Evolutionary conservation across 495 filamentous ascomycete genomes (phyloP), one percentile per base, ranked within the genome.

Genomic region (Physcia stellaris): DNA sequence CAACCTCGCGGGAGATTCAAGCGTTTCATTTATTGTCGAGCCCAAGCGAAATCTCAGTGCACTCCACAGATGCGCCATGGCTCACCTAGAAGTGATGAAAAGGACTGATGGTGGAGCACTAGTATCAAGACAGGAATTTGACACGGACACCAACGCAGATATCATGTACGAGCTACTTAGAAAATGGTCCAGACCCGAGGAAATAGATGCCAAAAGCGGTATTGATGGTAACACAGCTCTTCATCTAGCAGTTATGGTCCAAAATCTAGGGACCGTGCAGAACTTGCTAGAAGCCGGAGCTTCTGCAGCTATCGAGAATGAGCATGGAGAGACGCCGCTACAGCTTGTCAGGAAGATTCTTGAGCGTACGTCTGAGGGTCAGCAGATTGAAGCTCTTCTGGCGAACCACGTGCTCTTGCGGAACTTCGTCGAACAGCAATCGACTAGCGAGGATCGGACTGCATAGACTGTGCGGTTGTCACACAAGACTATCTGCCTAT

Each of bases 161-260:
- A 40, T 45, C 4, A 27, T 45, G 29, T 27, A 28, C 11, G 42
- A 39, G 37, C 19, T 45, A 7, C 30, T 45, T 19, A 13, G 7
- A 21, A 31, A 24, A 17, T 45, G 35, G 35, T 9, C 12, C 4
- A 21, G 0, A 9, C 18, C 15, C 10, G 28, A 45, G 19, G 12
- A 26, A 17, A 19, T 45, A 19, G 20, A 45, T 15, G 29, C 28
- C 13, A 40, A 11, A 18, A 39, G 36, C 21, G 6, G 15, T 2
- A 35, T 45, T 6, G 37, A 49, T 22, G 43, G 30, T 0, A 52
- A 55, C 29, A 56, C 55, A 13, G 46, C 55, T 13, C 28, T 58
- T 4, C 53, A 58, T 43, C 47, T 55, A 19, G 54, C 55, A 3
- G 47, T 51, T 12, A 35, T 45, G 22, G 51, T 49, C 12, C 47